Percentiles rank a stretch among this genome's conserved stretches.
These are phyloP conservation scores for Trichoderma virens DNA, from an alignment of 495 filamentous ascomycete species.

Conservation along the genomic window DNA sequence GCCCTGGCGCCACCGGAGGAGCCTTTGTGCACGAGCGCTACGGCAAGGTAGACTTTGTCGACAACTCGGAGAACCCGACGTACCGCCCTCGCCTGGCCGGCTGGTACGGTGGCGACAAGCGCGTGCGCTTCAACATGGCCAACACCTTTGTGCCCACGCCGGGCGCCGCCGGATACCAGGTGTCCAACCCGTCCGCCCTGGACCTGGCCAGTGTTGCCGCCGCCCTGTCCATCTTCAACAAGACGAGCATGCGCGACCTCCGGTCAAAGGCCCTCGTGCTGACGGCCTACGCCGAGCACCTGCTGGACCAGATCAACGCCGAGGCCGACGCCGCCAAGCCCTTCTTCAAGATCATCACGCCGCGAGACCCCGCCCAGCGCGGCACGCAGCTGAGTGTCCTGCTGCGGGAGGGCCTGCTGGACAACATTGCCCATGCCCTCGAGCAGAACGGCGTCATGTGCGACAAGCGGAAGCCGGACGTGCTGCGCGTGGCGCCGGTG, in stretches of 20 bases:
- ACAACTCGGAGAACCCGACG: constrained; percentile 23
- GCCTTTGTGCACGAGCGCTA: constrained; percentile 81
- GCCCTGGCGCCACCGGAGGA: constrained; percentile 80
- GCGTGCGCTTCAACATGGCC: constrained; percentile 69
- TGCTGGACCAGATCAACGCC: constrained; percentile 43
- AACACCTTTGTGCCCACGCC: constrained; percentile 66
- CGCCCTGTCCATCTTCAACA: constrained; percentile 69
- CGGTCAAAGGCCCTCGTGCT: constrained; percentile 66
- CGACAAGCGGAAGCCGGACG: constrained; percentile 85
- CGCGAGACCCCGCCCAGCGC: constrained; percentile 57
- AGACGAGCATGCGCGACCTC: constrained; percentile 61
- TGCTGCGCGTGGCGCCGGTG: constrained; percentile 84
- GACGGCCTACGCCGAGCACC: constrained; percentile 72
- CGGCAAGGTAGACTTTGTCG: constrained; percentile 39
- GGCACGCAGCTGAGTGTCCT: constrained; percentile 82
- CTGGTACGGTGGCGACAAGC: constrained; percentile 85
- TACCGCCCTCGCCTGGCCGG: constrained; percentile 60
- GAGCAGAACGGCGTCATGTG: constrained; percentile 67
- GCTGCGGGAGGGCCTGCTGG: constrained; percentile 58
- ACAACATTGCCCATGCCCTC: constrained; percentile 57
- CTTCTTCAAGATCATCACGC: constrained; percentile 76
- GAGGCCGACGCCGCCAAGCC: constrained; percentile 24
- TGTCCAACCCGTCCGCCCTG: constrained; percentile 60
- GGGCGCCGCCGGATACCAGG: constrained; percentile 62
- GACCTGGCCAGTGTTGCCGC: constrained; percentile 65